Evolutionary conservation across 1,284 basidiomycete genomes (phyloP).

Genomic region (Ceratobasidium sp.): DNA sequence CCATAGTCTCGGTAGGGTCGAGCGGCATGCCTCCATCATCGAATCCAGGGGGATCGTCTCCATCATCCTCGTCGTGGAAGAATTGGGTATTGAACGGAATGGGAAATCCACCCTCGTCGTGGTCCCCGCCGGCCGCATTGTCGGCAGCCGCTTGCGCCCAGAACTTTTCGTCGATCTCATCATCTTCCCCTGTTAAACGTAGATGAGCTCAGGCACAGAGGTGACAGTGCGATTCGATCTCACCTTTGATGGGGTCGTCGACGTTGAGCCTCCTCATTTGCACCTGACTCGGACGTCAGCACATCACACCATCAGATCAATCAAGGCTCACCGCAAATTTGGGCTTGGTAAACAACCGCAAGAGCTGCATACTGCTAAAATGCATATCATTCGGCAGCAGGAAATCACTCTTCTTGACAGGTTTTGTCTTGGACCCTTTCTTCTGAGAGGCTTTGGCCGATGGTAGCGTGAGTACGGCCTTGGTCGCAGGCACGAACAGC

Average conservation of each 20-base stretch:
- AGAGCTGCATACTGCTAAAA: constrained; percentile 87
- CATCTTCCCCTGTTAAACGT: constrained; percentile 59
- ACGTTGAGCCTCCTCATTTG: constrained; percentile 78
- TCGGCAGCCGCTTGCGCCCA: constrained; percentile 93
- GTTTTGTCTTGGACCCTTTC: constrained; percentile 54
- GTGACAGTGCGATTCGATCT: not conserved
- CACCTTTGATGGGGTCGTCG: constrained; percentile 42
- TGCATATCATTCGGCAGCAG: constrained; percentile 97
- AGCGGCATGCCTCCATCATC: constrained; percentile 70
- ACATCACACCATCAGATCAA: constrained; percentile 11
- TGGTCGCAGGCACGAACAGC: constrained; percentile 80
- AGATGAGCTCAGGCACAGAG: constrained; percentile 3
- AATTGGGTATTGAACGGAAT: constrained; percentile 94
- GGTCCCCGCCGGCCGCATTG: constrained; percentile 65
- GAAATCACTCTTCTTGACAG: constrained; percentile 76
- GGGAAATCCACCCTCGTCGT: constrained; percentile 60
- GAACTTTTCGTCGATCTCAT: constrained; percentile 91
- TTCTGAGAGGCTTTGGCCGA: constrained; percentile 55
- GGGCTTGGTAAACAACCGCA: constrained; percentile 94
- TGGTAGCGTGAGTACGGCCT: constrained; percentile 71
- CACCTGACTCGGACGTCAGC: constrained; percentile 56
- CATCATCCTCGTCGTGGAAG: constrained; percentile 93
- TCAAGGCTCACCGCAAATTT: constrained; percentile 77
- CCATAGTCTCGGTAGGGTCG: constrained; percentile 57
- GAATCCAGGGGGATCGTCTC: constrained; percentile 79